Base-by-base conservation (phyloP, 1,139 yeast genomes). In the Candida glucosophila region DNA sequence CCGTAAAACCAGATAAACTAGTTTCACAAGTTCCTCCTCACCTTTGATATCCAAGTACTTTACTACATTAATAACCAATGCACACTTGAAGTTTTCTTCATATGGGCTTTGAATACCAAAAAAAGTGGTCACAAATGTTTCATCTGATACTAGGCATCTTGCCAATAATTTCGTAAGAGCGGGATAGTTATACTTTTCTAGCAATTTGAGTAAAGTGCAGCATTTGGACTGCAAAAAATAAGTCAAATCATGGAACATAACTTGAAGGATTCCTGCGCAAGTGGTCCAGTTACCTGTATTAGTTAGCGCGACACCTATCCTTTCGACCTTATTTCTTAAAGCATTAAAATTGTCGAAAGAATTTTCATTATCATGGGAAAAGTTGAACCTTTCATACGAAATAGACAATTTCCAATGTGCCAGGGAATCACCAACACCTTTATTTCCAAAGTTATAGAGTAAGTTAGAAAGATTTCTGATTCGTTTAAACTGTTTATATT, bases 391-490 rank as follows among this genome's bases (percentile, higher is more conserved):
- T 30, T 57, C 62, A 30, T 39, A 39, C 0, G 37, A 41, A 12
- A 53, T 29, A 5, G 52, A 35, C 5, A 34, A 14, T 12, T 32
- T 33, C 40, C 49, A 43, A 14, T 26, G 29, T 2, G 22, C 19
- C 6, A 27, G 12, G 9, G 22, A 14, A 10, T 9, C 9, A 10
- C 28, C 27, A 5, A 22, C 24, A 7, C 30, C 20, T 16, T 31
- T 37, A 12, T 27, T 37, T 5, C 52, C 45, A 14, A 42, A 26
- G 22, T 39, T 47, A 29, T 29, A 49, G 16, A 43, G 32, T 4
- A 55, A 26, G 31, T 50, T 48, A 4, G 60, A 48, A 4, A 55
- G 25, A 31, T 54, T 54, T 28, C 53, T 39, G 6, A 57, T 40
- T 25, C 65, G 36, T 28, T 52, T 55, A 6, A 28, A 22, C 26